phyloP scores from a whole-genome alignment of 2,329 filamentous ascomycete genomes.

The Peltaster fructicola region DNA sequence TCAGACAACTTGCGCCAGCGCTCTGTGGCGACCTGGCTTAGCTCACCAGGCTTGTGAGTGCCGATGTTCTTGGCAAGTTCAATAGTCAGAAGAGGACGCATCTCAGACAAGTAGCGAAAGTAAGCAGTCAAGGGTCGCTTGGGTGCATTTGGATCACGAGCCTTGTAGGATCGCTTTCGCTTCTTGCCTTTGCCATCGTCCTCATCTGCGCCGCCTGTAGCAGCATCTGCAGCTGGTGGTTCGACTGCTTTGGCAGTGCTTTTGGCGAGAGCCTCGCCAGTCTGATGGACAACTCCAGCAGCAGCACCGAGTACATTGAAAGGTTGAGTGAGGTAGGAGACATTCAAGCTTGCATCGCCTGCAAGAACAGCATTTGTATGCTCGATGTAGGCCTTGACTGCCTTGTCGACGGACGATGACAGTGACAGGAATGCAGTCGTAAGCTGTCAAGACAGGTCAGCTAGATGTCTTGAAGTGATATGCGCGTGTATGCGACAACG shows the following conservation, averaged over 20 bases:
- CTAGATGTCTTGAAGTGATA: slow-evolving; percentile 2
- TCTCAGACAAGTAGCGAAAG: slow-evolving; percentile 85
- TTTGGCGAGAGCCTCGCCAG: slow-evolving; percentile 9
- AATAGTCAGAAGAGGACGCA: slow-evolving; percentile 59
- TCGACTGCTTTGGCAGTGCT: slow-evolving; percentile 7
- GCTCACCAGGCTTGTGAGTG: slow-evolving; percentile 59
- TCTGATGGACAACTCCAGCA: no score
- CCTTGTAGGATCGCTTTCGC: slow-evolving; percentile 28
- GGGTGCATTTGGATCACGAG: slow-evolving; percentile 70
- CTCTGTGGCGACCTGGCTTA: slow-evolving; percentile 71
- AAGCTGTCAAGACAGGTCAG: slow-evolving; percentile 39
- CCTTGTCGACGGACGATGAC: slow-evolving; percentile 58
- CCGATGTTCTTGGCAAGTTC: slow-evolving; percentile 48
- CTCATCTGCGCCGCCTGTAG: slow-evolving; percentile 2
- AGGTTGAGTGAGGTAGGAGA: slow-evolving; percentile 14
- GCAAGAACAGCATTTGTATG: slow-evolving; percentile 73
- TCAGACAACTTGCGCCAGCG: slow-evolving; percentile 68
- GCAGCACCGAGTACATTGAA: slow-evolving; percentile 12
- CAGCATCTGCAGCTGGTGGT: slow-evolving; percentile 3
- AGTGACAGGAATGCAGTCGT: slow-evolving; percentile 63
- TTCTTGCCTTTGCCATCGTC: slow-evolving; percentile 13
- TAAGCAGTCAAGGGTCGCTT: slow-evolving; percentile 89
- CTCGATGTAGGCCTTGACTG: slow-evolving; percentile 70
- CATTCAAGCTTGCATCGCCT: slow-evolving; percentile 16
- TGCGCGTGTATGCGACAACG: slow-evolving; percentile 2